These are phyloP conservation scores for Microstegium vimineum DNA, from an alignment of 176 grass and related monocot species.

Conservation along the genomic window DNA sequence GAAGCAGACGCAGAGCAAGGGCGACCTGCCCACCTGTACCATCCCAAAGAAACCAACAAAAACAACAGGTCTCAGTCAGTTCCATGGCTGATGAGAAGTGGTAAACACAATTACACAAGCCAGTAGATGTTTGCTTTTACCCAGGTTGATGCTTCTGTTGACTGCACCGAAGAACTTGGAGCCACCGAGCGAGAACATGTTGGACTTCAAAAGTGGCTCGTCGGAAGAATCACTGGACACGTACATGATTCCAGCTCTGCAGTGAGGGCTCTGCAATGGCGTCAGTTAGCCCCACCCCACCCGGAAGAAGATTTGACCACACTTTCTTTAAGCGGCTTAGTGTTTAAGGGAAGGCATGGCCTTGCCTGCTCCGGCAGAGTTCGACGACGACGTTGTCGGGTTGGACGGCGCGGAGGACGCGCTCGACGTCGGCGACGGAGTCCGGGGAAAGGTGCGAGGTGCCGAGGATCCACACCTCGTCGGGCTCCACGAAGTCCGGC, in stretches of 20 bases:
- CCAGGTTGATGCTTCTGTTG: slow-evolving; percentile 83
- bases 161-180: slow-evolving; percentile 69
- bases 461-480: slow-evolving; percentile 77
- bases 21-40: slow-evolving; percentile 80
- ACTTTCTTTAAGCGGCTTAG: not conserved
- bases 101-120: not conserved
- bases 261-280: slow-evolving; percentile 58
- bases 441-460: slow-evolving; percentile 79
- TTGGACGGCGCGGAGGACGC: slow-evolving; percentile 55
- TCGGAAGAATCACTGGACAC: slow-evolving; percentile 22
- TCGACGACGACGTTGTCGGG: slow-evolving; percentile 94
- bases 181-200: slow-evolving; percentile 86
- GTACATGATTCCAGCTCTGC: slow-evolving; percentile 99
- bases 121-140: not conserved
- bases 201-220: slow-evolving; percentile 63
- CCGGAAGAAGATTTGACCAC: not conserved
- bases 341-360: not conserved
- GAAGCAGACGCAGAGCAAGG: slow-evolving; percentile 77
- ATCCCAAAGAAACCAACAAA: not conserved
- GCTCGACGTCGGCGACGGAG: slow-evolving; percentile 61
- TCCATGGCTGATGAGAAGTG: not conserved
- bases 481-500: slow-evolving; percentile 73
- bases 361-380: slow-evolving; percentile 97
- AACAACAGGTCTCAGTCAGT: not conserved
- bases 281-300: slow-evolving; percentile 36